Percentiles rank a stretch among this genome's conserved stretches.
These are phyloP conservation scores for Ceratopteris richardii DNA, from an alignment of 75 land plant species.

Conservation along the genomic window DNA sequence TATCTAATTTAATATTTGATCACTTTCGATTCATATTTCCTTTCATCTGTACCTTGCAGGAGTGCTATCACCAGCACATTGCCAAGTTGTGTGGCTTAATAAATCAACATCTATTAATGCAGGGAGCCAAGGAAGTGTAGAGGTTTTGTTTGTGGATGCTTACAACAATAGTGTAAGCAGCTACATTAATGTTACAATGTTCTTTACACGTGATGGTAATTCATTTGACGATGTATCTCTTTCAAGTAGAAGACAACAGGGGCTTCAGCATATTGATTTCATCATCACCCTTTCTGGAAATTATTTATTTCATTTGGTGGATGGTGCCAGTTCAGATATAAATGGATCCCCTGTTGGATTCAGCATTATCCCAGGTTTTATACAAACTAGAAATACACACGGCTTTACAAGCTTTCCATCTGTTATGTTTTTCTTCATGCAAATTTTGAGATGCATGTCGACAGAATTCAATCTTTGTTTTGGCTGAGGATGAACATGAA, in stretches of 20 bases:
- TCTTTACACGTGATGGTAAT: not conserved
- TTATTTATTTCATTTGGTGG: not conserved
- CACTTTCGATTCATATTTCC: no score
- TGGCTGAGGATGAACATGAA: not conserved
- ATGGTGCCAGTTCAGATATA: not conserved
- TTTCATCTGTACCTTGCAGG: not conserved
- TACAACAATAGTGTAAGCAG: conserved; percentile 5
- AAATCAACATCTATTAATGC: not conserved
- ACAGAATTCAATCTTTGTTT: not conserved
- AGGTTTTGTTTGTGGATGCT: conserved; percentile 4
- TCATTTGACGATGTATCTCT: conserved; percentile 4
- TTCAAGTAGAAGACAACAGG: not conserved
- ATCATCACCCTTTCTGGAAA: not conserved
- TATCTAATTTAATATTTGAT: no score
- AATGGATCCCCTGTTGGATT: conserved; percentile 1
- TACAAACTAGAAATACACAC: not conserved
- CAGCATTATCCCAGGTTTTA: conserved; percentile 5
- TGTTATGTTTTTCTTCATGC: not conserved
- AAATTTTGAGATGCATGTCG: not conserved
- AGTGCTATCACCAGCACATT: not conserved
- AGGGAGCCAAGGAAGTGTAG: conserved; percentile 3
- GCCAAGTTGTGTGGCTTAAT: conserved; percentile 4
- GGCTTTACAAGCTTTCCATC: not conserved
- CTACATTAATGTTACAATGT: conserved; percentile 5
- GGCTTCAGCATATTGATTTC: not conserved